Conservation (phyloP, 202 grass and related monocot species). For the Setaria viridis region DNA sequence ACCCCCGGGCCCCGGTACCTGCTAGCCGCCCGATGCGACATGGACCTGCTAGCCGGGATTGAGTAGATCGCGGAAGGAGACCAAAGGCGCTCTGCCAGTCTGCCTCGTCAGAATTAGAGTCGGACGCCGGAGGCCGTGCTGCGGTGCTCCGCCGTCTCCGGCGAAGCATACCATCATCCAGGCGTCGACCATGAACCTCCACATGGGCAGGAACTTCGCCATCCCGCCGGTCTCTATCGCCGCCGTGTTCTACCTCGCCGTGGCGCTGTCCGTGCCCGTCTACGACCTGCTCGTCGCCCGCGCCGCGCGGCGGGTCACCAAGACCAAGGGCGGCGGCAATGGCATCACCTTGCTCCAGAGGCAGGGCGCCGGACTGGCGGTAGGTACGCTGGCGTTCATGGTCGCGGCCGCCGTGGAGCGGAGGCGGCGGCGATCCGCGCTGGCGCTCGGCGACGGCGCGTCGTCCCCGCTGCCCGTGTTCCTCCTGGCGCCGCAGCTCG, state of each 20-base stretch:
- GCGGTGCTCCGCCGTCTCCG: no score
- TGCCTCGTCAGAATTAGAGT: no score
- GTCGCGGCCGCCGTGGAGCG: slow-evolving; percentile 54
- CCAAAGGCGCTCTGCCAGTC: no score
- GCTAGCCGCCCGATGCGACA: no score
- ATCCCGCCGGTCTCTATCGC: slow-evolving; percentile 46
- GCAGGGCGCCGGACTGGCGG: slow-evolving; percentile 57
- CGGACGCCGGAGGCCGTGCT: no score
- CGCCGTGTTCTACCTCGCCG: slow-evolving; percentile 45
- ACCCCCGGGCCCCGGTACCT: no score
- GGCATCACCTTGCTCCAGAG: slow-evolving; percentile 73
- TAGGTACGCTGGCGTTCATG: slow-evolving; percentile 42
- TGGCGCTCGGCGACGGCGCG: slow-evolving; percentile 40
- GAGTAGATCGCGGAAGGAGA: no score
- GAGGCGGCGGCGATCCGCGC: slow-evolving; percentile 38
- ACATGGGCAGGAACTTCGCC: slow-evolving; percentile 60
- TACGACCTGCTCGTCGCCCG: slow-evolving; percentile 56
- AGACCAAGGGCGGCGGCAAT: slow-evolving; percentile 30
- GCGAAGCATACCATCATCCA: slow-evolving; percentile 27
- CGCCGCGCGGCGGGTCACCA: slow-evolving; percentile 14
- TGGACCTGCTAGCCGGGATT: no score
- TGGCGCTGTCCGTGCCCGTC: slow-evolving; percentile 56
- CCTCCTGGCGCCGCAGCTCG: slow-evolving; percentile 69
- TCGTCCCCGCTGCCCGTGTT: slow-evolving; percentile 60
- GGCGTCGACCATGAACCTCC: slow-evolving; percentile 54